Base-by-base conservation (phyloP, 495 filamentous ascomycete genomes). In the Annulohypoxylon maeteangense region DNA sequence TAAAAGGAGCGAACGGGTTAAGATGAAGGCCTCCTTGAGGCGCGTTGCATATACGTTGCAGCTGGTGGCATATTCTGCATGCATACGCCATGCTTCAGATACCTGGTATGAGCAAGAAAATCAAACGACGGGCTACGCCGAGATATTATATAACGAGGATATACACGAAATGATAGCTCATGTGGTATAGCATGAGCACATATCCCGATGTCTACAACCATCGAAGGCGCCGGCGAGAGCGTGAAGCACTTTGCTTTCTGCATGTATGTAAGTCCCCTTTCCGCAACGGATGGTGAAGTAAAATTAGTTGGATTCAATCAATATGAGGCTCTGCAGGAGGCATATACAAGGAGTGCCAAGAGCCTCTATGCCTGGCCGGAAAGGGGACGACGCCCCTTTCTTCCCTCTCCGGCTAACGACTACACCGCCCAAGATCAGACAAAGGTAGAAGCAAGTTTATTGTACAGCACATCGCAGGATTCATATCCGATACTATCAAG, bases 151-250 rank as follows among this genome's bases (percentile, higher is more conserved):
- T 59, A 53, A 45, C 11, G 5, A 29, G 45, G 4, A 53, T 29
- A 67, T 31, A 18, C 48, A 54, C 22, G 57, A 71, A 44, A 48
- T 68, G 59, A 72, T 42, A 60, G 45, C 50, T 72, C 69, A 72
- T 14, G 69, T 72, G 18, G 14, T 36, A 72, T 67, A 50, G 22
- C 69, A 68, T 67, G 54, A 72, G 59, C 69, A 65, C 51, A 68
- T 64, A 64, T 64, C 48, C 57, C 62, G 20, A 18, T 57, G n/a
- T 64, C 31, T 25, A 6, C 23, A 18, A 51, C 14, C 36, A 29
- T n/a, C 5, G 29, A 57, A 10, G 45, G 12, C 12, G 18, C 47
- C 47, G 58, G 56, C 14, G 38, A 66, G 44, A 31, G 23, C 8
- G 14, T 14, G 7, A 55, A 11, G 5, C 16, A 40, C 23, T 48